These are phyloP conservation scores for Haematococcus sp. DNA, from an alignment of 139 green algal genomes.

Conservation along the genomic window DNA sequence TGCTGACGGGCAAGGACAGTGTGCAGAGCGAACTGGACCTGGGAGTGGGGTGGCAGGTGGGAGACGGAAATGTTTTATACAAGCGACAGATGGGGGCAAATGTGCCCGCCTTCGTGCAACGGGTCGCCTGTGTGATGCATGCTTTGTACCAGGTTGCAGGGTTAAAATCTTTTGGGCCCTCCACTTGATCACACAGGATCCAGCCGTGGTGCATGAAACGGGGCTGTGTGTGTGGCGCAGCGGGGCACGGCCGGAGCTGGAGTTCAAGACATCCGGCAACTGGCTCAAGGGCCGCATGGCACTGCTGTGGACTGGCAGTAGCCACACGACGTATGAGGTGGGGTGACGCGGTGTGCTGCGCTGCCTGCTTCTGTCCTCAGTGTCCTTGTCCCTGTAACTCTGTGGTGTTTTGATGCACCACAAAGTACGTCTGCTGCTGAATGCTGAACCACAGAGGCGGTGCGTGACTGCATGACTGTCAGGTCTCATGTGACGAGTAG, in stretches of 20 bases:
- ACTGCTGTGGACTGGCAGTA: conserved; percentile 23
- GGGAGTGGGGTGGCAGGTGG: conserved; percentile 35
- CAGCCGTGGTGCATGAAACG: conserved; percentile 26
- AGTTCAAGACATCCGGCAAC: conserved; percentile 24
- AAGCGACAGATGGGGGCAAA: neutral
- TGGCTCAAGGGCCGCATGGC: conserved; percentile 28
- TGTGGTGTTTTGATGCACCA: neutral
- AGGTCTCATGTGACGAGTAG: no score
- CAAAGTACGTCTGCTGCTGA: neutral
- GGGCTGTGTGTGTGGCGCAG: conserved; percentile 41
- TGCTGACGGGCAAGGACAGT: conserved; percentile 26
- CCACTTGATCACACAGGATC: conserved; percentile 9
- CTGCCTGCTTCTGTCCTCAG: no score
- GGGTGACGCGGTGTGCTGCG: no score
- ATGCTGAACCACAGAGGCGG: no score
- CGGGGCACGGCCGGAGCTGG: conserved; percentile 14
- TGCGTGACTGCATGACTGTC: no score
- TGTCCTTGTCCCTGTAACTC: no score
- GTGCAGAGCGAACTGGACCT: conserved; percentile 32
- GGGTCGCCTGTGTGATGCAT: neutral
- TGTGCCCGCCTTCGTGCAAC: neutral
- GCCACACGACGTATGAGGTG: conserved; percentile 18
- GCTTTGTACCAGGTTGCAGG: neutral
- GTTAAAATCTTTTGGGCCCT: neutral
- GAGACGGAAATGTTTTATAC: neutral